phyloP scores from a whole-genome alignment of 1,284 basidiomycete species.

The Rhizoctonia solani region DNA sequence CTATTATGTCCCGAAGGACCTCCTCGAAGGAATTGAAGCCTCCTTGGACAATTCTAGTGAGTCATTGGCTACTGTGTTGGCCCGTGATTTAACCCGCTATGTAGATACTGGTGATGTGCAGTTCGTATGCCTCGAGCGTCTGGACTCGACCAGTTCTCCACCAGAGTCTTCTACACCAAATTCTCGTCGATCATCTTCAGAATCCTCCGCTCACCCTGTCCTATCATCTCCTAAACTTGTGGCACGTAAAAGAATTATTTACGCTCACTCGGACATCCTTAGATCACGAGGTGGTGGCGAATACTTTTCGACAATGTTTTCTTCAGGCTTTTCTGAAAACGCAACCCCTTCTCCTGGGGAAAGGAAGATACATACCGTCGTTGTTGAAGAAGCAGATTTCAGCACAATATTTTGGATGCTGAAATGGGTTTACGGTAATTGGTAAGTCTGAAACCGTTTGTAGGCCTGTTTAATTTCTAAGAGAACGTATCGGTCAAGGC shows the following conservation, averaged over 20 bases:
- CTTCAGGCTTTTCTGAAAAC: constrained; percentile 70
- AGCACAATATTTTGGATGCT: constrained; percentile 82
- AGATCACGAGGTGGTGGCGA: constrained; percentile 62
- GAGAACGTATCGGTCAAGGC: constrained; percentile 41
- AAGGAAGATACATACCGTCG: constrained; percentile 63
- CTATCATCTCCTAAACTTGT: constrained; percentile 51
- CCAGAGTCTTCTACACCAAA: constrained; percentile 42
- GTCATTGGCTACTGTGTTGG: constrained; percentile 41
- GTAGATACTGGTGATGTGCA: constrained; percentile 59
- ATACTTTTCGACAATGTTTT: constrained; percentile 80
- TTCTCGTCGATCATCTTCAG: constrained; percentile 46
- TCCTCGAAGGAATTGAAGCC: constrained; percentile 63
- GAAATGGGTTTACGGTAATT: constrained; percentile 80
- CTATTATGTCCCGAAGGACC: constrained; percentile 64
- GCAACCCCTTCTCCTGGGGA: constrained; percentile 51
- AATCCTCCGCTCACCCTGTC: constrained; percentile 50
- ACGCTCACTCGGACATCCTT: constrained; percentile 80
- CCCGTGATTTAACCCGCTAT: not conserved
- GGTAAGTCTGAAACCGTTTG: constrained; percentile 39
- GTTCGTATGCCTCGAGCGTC: constrained; percentile 72
- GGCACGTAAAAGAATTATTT: constrained; percentile 71
- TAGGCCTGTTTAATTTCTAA: not conserved
- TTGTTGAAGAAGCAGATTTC: constrained; percentile 82
- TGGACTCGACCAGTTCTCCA: constrained; percentile 39
- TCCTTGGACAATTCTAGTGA: constrained; percentile 66